phyloP scores from a whole-genome alignment of 768 basidiomycete species.

The Termitomyces titanicus region DNA sequence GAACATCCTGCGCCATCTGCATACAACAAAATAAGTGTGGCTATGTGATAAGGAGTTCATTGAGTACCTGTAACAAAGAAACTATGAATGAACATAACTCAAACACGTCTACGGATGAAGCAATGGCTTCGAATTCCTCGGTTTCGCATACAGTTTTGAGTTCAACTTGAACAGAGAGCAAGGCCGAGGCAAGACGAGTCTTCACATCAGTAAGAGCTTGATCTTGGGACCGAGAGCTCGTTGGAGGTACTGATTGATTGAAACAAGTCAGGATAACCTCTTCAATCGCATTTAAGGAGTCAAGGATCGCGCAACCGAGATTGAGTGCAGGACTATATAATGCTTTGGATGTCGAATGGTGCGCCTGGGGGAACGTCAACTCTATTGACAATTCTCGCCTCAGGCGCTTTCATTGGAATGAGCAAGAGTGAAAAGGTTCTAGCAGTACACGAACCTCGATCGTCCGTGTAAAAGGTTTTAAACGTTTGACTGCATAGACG shows the following conservation, averaged over 20 bases:
- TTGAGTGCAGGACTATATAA: conserved; percentile 26
- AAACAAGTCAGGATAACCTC: conserved; percentile 26
- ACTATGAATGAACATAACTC: conserved; percentile 38
- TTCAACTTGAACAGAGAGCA: conserved; percentile 23
- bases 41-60: not conserved
- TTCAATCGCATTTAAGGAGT: conserved; percentile 32
- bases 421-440: not conserved
- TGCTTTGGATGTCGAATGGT: conserved; percentile 4
- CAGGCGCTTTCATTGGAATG: conserved; percentile 24
- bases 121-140: conserved; percentile 18
- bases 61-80: conserved; percentile 39
- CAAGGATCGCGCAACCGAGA: conserved; percentile 31
- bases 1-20: conserved; percentile 42
- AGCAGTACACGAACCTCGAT: conserved; percentile 26
- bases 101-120: conserved; percentile 25
- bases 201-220: conserved; percentile 14
- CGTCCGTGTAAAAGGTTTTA: conserved; percentile 39
- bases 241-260: conserved; percentile 10
- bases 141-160: conserved; percentile 30
- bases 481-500: conserved; percentile 28
- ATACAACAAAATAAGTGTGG: not conserved
- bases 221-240: conserved; percentile 9
- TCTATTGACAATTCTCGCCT: conserved; percentile 44
- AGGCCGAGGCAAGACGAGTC: conserved; percentile 18
- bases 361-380: conserved; percentile 20